These are phyloP conservation scores for Magnaporthiopsis poae DNA, from an alignment of 2,329 filamentous ascomycete genomes.

Conservation along the genomic window DNA sequence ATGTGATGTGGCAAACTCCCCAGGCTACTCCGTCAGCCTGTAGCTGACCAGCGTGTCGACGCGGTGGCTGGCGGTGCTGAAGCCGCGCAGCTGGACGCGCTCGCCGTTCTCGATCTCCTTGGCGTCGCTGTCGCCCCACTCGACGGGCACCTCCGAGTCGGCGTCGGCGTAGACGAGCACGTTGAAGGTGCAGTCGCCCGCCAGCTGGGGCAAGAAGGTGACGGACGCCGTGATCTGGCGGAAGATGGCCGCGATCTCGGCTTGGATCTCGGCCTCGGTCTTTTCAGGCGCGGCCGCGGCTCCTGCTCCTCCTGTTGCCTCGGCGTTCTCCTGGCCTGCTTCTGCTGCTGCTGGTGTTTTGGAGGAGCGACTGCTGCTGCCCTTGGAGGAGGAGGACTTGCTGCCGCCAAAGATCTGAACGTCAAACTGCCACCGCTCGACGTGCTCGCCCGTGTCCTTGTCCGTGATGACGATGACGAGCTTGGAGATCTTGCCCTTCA, in stretches of 20 bases:
- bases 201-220: constrained; percentile 87
- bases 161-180: constrained; percentile 96
- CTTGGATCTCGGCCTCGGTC: constrained; percentile 85
- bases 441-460: constrained; percentile 91
- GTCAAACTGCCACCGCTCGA: constrained; percentile 97
- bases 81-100: constrained; percentile 88
- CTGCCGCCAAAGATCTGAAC: constrained; percentile 28
- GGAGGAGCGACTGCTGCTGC: constrained; percentile 39
- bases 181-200: constrained; percentile 95
- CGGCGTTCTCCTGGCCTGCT: constrained; percentile 55
- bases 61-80: constrained; percentile 87
- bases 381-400: constrained; percentile 24
- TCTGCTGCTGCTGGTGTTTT: background rate
- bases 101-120: constrained; percentile 93
- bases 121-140: constrained; percentile 97
- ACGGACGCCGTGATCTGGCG: constrained; percentile 96
- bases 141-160: constrained; percentile 89
- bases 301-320: constrained; percentile 23
- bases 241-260: constrained; percentile 93
- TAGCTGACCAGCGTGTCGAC: constrained; percentile 96
- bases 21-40: constrained; percentile 40
- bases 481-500: constrained; percentile 91
- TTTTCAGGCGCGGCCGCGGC: constrained; percentile 49
- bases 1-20: background rate
- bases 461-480: constrained; percentile 92